Percentiles rank a stretch among this genome's conserved stretches.
These are phyloP conservation scores for Puccinia polysora DNA, from an alignment of 1,284 basidiomycete genomes.

Conservation along the genomic window DNA sequence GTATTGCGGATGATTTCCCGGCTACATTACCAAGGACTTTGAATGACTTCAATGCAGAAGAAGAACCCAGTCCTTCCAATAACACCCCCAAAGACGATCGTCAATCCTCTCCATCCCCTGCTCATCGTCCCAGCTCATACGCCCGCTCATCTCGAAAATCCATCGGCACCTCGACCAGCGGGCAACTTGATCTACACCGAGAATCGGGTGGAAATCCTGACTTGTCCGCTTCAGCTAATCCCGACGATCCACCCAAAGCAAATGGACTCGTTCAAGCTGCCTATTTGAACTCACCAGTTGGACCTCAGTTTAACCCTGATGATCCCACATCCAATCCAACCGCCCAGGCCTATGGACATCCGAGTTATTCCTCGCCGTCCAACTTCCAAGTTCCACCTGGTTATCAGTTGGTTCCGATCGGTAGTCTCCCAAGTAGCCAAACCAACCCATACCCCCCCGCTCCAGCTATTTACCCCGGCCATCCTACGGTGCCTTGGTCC, in stretches of 20 bases:
- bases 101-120: too few relatives aligned
- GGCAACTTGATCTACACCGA: neutral
- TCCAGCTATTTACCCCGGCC: conserved; percentile 24
- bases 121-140: neutral
- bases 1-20: conserved; percentile 40
- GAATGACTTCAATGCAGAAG: conserved; percentile 43
- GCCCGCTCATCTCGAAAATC: conserved; percentile 11
- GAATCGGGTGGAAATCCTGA: neutral
- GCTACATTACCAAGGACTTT: conserved; percentile 40
- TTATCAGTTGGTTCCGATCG: conserved; percentile 42
- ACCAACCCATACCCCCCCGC: neutral
- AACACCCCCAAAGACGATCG: too few relatives aligned
- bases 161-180: neutral
- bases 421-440: conserved; percentile 14
- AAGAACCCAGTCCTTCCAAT: conserved; percentile 28
- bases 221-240: conserved; percentile 6
- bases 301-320: neutral
- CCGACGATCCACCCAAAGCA: conserved; percentile 20
- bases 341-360: conserved; percentile 6
- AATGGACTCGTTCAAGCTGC: conserved; percentile 18
- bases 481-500: conserved; percentile 30
- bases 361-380: conserved; percentile 26
- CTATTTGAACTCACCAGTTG: conserved; percentile 8
- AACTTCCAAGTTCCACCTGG: conserved; percentile 41
- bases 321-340: neutral